Evolutionary conservation across 1,284 basidiomycete genomes (phyloP).

Genomic region (Cutaneotrichosporon cyanovorans): DNA sequence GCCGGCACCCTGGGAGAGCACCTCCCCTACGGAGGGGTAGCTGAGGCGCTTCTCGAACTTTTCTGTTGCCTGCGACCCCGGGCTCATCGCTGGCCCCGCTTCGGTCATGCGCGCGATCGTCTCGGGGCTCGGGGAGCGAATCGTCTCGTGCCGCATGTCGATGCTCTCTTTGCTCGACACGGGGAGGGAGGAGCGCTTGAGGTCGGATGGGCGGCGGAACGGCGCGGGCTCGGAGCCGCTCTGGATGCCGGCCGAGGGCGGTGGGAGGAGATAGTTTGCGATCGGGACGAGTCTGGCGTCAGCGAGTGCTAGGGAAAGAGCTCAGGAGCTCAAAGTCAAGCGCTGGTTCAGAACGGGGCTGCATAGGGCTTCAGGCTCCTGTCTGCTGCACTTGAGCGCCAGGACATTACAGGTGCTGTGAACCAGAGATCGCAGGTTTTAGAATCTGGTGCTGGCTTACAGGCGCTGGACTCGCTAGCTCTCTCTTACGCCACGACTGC

Average conservation of each 20-base stretch:
- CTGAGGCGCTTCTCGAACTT: constrained; percentile 9
- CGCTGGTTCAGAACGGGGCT: too few relatives aligned
- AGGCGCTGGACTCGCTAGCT: too few relatives aligned
- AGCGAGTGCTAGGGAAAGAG: neutral
- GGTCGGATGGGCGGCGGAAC: constrained; percentile 35
- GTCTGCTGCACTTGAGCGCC: too few relatives aligned
- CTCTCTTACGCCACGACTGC: too few relatives aligned
- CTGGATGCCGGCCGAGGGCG: constrained; percentile 50
- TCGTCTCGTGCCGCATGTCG: constrained; percentile 21
- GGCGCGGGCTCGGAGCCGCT: constrained; percentile 51
- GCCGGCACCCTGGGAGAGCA: neutral
- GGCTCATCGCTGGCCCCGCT: constrained; percentile 20
- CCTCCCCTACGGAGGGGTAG: neutral
- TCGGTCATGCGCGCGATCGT: constrained; percentile 44
- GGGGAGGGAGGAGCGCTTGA: constrained; percentile 32
- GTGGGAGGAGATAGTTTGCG: constrained; percentile 68
- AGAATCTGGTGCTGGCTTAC: too few relatives aligned
- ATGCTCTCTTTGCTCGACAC: constrained; percentile 11
- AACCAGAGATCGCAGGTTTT: too few relatives aligned
- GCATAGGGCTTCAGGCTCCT: too few relatives aligned
- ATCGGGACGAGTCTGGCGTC: constrained; percentile 71
- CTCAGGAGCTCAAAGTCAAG: too few relatives aligned
- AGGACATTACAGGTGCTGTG: too few relatives aligned
- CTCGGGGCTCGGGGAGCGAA: constrained; percentile 39
- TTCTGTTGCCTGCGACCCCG: constrained; percentile 6